Base-by-base conservation (phyloP, 2,329 filamentous ascomycete species). In the Lasiodiplodia sp. region DNA sequence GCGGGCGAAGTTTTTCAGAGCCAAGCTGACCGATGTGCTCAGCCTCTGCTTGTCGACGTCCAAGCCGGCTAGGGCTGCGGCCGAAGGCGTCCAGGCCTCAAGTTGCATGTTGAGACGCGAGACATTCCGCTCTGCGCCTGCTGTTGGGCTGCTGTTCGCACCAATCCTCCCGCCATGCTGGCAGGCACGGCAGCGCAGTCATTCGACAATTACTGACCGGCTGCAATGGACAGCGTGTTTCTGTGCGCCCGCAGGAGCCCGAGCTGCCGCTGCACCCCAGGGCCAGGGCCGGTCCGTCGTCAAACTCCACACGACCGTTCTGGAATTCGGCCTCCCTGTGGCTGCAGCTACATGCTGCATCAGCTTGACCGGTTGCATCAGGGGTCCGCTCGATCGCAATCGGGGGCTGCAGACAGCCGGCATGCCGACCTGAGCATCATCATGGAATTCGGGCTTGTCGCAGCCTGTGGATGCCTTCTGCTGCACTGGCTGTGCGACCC, bases 141-240 rank as follows among this genome's bases (percentile, higher is more conserved):
- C 58, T 44, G 58, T 63, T 63, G 58, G 40, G 58, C 58, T 49
- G 25, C 25, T 21, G 47, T 49, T 14, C 31, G 21, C 53, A 12
- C 60, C 60, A 64, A 64, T 64, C 60, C 60, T 40, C 47, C 44
- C 31, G 60, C 44, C 8, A 28, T 31, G 44, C 44, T 14, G 11
- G 60, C 60, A 64, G 60, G 60, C 60, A 64, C 60, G 18, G 21
- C 60, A 52, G 47, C 47, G 44, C 60, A 47, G 60, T 64, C 60
- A 64, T 64, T 64, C 60, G 60, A 64, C 60, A 52, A 52, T 53
- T 51, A 18, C 44, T 64, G 60, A 64, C 60, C 60, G 60, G 60
- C 60, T 52, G 60, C 60, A 18, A 47, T 37, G n/a, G 34, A 62
- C 58, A 49, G 47, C 58, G 58, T 62, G 58, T 62, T 62, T 31